Evolutionary conservation across 768 basidiomycete genomes (phyloP), one percentile per base, ranked within the genome.

Genomic region (Calocybe gangraenosa): DNA sequence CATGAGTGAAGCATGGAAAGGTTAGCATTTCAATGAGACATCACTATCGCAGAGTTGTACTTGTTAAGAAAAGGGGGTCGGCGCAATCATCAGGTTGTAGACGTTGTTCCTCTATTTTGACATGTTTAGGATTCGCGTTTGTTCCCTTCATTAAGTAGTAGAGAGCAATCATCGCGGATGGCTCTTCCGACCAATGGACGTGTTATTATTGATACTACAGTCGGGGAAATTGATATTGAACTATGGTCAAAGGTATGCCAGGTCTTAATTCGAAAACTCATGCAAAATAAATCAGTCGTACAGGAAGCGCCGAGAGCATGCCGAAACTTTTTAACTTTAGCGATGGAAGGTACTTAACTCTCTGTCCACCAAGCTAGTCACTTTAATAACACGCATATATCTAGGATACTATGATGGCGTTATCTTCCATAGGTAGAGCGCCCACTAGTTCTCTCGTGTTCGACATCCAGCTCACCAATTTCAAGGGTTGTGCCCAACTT

Each of bases 391-490:
- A 11, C 21, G n/a, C 48, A 28, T 19, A 1, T 32, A 1, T 6
- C 11, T 56, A 94, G 93, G 95, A 7, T 97, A 96, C 64, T 98
- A 97, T 66, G 95, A 98, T 49, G 88, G 89, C 25, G 86, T 92
- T 43, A 88, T 95, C 37, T 97, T 97, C 55, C 93, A 96, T 65
- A 80, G 94, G 87, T 88, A 57, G 18, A 23, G 19, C 35, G 37
- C 19, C 34, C 30, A 15, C n/a, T 32, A 5, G 25, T 23, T 14
- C 10, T 10, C 5, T 11, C 34, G 7, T 14, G 14, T 19, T 9
- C 28, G 20, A 43, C 10, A 18, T 19, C 34, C 11, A 37, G 21
- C 37, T 45, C 23, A 35, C 41, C 13, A 31, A 18, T 19, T 7
- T 18, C 35, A 35, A 58, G 87, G n/a, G 73, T 97, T 31, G 87